Conservation (phyloP, 176 grass and related monocot species). For the Dendrocalamus sinicus region DNA sequence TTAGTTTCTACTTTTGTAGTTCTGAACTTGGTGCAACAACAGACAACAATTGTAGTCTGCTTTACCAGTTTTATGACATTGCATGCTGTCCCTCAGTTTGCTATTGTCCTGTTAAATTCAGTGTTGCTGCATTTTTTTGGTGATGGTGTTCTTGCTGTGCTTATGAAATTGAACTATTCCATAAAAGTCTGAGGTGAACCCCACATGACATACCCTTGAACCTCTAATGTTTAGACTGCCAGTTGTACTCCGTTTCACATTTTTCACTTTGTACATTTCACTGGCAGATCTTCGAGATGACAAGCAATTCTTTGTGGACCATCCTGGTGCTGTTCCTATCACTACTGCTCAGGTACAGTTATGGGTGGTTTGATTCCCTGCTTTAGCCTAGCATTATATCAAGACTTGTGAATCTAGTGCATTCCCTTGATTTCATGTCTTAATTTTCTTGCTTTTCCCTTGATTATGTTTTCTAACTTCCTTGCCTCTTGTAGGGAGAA, state of each 20-base stretch:
- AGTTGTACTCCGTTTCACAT: background rate
- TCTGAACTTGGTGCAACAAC: background rate
- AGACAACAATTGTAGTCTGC: background rate
- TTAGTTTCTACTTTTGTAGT: slow-evolving; percentile 8
- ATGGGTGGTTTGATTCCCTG: background rate
- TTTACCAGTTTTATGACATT: background rate
- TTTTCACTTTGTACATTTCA: slow-evolving; percentile 42
- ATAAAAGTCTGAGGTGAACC: background rate
- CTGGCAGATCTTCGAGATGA: slow-evolving; percentile 77
- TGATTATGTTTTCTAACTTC: slow-evolving; percentile 11
- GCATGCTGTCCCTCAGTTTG: background rate
- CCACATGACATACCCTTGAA: background rate
- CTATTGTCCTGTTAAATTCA: background rate
- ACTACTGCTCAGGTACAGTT: slow-evolving; percentile 71
- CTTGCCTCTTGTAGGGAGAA: slow-evolving; percentile 56
- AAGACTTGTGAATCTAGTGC: background rate
- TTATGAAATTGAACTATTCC: background rate
- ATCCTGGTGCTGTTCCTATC: slow-evolving; percentile 79
- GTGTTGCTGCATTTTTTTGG: background rate
- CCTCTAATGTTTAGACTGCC: background rate
- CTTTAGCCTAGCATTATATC: slow-evolving; percentile 7
- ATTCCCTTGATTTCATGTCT: background rate
- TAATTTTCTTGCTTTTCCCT: background rate
- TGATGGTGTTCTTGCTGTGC: background rate
- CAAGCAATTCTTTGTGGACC: slow-evolving; percentile 75